phyloP scores from a whole-genome alignment of 305 asterid species.

The Vinca major region DNA sequence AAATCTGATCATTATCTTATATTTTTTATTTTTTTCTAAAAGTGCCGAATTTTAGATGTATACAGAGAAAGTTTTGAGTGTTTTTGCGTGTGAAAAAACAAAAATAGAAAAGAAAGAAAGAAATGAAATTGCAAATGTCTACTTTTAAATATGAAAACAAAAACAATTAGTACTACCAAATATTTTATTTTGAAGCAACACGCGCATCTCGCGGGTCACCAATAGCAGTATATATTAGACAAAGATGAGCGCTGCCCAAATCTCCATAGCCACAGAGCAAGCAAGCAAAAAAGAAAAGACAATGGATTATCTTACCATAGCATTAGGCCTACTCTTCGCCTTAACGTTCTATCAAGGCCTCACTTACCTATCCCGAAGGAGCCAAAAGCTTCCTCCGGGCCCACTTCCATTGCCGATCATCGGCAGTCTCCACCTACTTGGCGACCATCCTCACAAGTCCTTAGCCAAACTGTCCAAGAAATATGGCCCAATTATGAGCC shows the following conservation, averaged over 20 bases:
- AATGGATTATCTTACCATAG: conserved; percentile 22
- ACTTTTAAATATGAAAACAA: too few species aligned
- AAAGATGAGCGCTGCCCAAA: background rate
- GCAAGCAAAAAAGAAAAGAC: background rate
- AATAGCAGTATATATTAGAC: background rate
- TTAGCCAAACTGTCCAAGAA: conserved; percentile 28
- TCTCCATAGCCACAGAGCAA: background rate
- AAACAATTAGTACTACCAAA: too few species aligned
- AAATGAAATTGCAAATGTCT: too few species aligned
- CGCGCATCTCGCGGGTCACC: background rate
- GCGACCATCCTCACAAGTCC: conserved; percentile 34
- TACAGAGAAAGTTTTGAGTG: too few species aligned
- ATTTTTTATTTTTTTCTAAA: too few species aligned
- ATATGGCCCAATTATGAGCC: conserved; percentile 36
- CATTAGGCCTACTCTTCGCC: conserved; percentile 13
- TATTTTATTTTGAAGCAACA: too few species aligned
- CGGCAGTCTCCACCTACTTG: conserved; percentile 31
- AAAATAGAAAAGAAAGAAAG: too few species aligned
- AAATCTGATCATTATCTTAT: too few species aligned
- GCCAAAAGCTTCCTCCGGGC: conserved; percentile 35
- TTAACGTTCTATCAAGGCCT: conserved; percentile 12
- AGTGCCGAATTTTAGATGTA: too few species aligned
- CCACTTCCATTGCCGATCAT: conserved; percentile 31
- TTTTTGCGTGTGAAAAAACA: too few species aligned
- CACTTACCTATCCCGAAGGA: background rate